Evolutionary conservation across 495 filamentous ascomycete species (phyloP), one percentile per base, ranked within the genome.

Genomic region (Darksidea phi): DNA sequence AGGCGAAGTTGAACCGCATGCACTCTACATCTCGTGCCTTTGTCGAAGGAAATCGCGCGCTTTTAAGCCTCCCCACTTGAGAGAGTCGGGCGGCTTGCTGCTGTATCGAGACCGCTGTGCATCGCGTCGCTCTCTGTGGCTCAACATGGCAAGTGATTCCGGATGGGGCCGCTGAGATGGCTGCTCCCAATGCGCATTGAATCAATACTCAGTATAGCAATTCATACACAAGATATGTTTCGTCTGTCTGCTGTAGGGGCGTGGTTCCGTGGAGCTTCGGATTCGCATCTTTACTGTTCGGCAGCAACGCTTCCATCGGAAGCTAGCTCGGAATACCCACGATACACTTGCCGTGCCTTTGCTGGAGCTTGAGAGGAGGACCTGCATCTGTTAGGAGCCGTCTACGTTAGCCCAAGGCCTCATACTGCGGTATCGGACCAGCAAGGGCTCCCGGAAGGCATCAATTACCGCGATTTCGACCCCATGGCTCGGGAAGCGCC

Each of bases 121-220:
- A 17, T 34, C 18, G 23, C 10, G 11, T 42, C 51, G 59, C 59
- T 38, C 41, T 38, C 49, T 55, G 41, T 21, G 46, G 24, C 59
- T 62, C 42, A 62, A 62, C 42, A 25, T 49, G 59, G 59, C 42
- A 62, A 56, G 18, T 18, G 23, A 49, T 62, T 62, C 59, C 59
- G 41, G 41, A 13, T 8, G 15, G 23, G 41, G 24, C 18, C 4
- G 4, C 38, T 45, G 21, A 2, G 37, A 42, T 24, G 15, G n/a
- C 46, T 5, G 41, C 17, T 46, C 25, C 18, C 28, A 32, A 32
- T 32, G 28, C 28, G 10, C 28, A 10, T 32, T 32, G 28, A 32
- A 10, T 32, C 28, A 32, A 32, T 32, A 10, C 4, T 10, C 28
- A 32, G 28, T 32, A 4, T 10, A 32, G 28, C 28, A 32, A 32